Conservation (phyloP, 2,329 filamentous ascomycete genomes). For the Neopestalotiopsis sp. region DNA sequence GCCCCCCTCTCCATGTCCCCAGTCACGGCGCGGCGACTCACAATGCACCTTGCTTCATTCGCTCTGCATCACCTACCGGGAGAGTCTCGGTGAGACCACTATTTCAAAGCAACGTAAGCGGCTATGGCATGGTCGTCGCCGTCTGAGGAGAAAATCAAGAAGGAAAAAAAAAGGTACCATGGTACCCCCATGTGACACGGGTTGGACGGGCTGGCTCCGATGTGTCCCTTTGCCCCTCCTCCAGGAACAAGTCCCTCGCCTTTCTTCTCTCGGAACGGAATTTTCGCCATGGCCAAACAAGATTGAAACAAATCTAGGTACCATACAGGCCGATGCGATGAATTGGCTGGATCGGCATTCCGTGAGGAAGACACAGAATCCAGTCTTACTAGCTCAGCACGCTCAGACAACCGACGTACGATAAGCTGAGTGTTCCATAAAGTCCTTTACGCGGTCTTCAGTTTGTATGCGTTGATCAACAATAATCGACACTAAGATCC, state of each 20-base stretch:
- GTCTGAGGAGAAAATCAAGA: neutral
- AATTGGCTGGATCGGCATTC: neutral
- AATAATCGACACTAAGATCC: neutral
- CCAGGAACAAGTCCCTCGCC: neutral
- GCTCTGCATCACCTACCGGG: slow-evolving; percentile 1
- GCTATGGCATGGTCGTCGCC: slow-evolving; percentile 4
- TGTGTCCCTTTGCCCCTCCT: neutral
- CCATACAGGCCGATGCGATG: neutral
- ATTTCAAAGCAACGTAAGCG: slow-evolving; percentile 11
- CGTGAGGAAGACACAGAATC: neutral
- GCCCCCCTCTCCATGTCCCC: neutral
- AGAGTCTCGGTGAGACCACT: slow-evolving; percentile 9
- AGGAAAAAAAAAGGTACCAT: neutral
- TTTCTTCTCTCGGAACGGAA: neutral
- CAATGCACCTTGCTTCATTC: slow-evolving; percentile 4
- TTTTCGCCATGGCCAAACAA: slow-evolving; percentile 1
- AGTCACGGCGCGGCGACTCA: neutral
- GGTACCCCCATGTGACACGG: neutral
- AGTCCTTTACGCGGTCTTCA: neutral
- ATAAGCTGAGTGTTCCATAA: neutral
- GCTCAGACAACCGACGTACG: neutral
- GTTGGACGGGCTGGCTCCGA: neutral
- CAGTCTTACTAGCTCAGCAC: neutral
- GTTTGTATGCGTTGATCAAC: neutral
- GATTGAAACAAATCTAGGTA: neutral